Evolutionary conservation across 2,329 filamentous ascomycete species (phyloP), one percentile per base, ranked within the genome.

Genomic region (Thielaviopsis euricoi): DNA sequence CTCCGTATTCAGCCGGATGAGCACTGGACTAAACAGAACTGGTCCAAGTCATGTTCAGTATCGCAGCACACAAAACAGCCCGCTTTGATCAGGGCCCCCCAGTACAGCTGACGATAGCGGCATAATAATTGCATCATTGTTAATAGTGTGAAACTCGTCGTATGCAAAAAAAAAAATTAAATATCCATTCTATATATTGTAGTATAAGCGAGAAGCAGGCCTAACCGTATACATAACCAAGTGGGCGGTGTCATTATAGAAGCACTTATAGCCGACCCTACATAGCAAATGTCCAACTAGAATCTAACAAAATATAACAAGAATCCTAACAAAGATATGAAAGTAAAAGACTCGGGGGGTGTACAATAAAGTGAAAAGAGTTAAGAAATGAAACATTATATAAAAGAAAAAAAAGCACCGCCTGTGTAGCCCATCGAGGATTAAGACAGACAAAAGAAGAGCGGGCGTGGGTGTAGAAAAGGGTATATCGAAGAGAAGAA

Each of bases 401-500:
- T 51, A 51, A 13, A 22, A 51, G 12, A 52, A 52, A 3, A 26
- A 52, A n/a, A 52, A 26, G 21, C 23, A 6, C 23, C 15, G 23
- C 33, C 10, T 40, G 5, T 40, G 10, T 3, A 13, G 33, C 10
- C 33, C 15, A 40, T 4, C 33, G 5, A 17, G 15, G 10, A 40
- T 6, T 40, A 40, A 10, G 33, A 3, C 33, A 40, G 15, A 10
- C 50, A 2, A 13, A 52, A 52, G 12, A n/a, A n/a, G 17, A n/a
- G 23, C 10, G 6, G 50, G 50, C 21, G 22, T 25, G 10, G 50
- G 23, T 26, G 25, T 7, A 26, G 22, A 23, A 52, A 29, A 23
- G 50, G 50, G 50, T 52, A 52, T 52, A 52, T 52, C 50, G 50
- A 52, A 52, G 23, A 22, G 48, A 51, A 51, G 19, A 51, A 23